These are phyloP conservation scores for Eucalyptus leucophloia DNA, from an alignment of 345 rosid species.

Conservation along the genomic window DNA sequence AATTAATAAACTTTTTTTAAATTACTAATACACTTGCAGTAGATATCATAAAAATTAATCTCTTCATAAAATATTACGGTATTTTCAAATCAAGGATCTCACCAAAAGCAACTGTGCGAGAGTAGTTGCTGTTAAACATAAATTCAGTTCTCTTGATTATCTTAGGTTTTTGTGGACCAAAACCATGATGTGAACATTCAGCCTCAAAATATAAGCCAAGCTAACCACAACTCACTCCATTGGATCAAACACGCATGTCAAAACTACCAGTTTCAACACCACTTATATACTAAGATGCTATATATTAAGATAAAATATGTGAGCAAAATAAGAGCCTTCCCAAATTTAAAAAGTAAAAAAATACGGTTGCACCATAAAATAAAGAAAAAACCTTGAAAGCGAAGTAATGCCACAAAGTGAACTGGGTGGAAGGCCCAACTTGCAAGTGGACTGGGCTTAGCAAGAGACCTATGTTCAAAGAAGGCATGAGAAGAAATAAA, in stretches of 20 bases:
- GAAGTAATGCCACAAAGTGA: rapidly evolving
- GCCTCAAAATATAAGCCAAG: too few relatives aligned
- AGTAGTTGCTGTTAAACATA: not conserved
- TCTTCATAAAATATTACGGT: not conserved
- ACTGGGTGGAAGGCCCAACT: not conserved
- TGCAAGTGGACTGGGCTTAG: not conserved
- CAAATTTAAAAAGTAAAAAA: not conserved
- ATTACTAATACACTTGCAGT: not conserved
- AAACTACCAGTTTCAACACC: not conserved
- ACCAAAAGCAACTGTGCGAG: rapidly evolving
- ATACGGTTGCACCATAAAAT: rapidly evolving
- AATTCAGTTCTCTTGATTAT: too few relatives aligned
- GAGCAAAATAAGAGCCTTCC: not conserved
- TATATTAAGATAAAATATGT: not conserved
- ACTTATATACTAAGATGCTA: not conserved
- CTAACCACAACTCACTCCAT: not conserved
- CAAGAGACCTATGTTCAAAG: not conserved
- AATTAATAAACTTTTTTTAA: too few relatives aligned
- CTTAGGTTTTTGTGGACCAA: too few relatives aligned
- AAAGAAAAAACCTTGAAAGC: rapidly evolving
- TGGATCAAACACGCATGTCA: rapidly evolving
- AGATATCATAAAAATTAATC: too few relatives aligned
- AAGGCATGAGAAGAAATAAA: not conserved
- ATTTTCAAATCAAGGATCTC: not conserved
- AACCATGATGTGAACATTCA: not conserved